These are phyloP conservation scores for Asclepias syriaca DNA, from an alignment of 257 asterid genomes.

Conservation along the genomic window DNA sequence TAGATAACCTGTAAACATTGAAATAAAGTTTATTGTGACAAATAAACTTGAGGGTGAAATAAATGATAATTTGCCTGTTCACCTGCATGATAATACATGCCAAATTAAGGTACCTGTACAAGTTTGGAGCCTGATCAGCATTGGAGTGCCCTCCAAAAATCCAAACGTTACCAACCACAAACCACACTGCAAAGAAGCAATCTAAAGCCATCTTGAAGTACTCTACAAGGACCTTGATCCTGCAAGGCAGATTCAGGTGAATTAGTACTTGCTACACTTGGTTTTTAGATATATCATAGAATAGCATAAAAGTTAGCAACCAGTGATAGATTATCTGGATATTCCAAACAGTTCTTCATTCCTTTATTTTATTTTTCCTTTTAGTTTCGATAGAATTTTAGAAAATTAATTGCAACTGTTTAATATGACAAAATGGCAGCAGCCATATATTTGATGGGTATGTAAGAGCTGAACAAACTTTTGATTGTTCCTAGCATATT, in stretches of 20 bases:
- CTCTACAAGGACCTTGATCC: constrained; percentile 64
- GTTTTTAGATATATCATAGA: neutral
- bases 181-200: constrained; percentile 97
- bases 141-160: constrained; percentile 91
- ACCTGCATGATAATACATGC: neutral
- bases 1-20: constrained; percentile 60
- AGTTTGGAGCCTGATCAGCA: constrained; percentile 69
- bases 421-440: neutral
- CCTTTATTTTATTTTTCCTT: neutral
- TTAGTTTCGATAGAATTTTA: neutral
- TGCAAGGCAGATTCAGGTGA: constrained; percentile 31
- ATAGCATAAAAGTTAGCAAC: neutral
- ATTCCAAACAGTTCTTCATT: neutral
- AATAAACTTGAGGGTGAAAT: neutral
- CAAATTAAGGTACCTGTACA: constrained; percentile 62
- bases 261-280: constrained; percentile 19
- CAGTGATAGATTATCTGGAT: neutral
- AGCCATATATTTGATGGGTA: neutral
- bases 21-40: constrained; percentile 1
- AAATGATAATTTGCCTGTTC: neutral
- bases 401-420: neutral
- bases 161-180: constrained; percentile 98
- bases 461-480: neutral
- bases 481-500: neutral
- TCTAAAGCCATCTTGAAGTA: constrained; percentile 89